Conservation (phyloP, 441 rosid genomes). For the Adansonia madagascariensis region DNA sequence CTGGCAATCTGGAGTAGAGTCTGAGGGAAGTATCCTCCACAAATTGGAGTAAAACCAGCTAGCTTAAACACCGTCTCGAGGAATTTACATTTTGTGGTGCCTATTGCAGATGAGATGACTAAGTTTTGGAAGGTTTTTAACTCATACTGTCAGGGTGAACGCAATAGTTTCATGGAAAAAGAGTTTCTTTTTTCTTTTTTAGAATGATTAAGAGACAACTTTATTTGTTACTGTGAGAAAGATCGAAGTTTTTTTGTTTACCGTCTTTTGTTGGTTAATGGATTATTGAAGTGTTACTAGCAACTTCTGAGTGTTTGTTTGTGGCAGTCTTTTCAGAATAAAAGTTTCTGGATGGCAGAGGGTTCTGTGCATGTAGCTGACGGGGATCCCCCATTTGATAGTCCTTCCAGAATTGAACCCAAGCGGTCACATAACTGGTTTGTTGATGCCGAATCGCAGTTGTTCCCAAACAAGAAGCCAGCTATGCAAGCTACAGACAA, state of each 20-base stretch:
- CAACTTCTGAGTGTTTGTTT: slow-evolving; percentile 25
- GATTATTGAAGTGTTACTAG: not conserved
- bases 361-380: slow-evolving; percentile 46
- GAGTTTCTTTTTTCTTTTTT: not conserved
- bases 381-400: slow-evolving; percentile 50
- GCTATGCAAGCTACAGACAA: slow-evolving; percentile 48
- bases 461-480: slow-evolving; percentile 64
- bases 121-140: not conserved
- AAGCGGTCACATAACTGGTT: slow-evolving; percentile 73
- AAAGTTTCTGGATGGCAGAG: slow-evolving; percentile 61
- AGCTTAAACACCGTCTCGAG: too few species aligned
- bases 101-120: not conserved
- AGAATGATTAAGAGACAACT: not conserved
- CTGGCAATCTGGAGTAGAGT: too few species aligned
- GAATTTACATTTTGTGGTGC: too few species aligned
- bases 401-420: slow-evolving; percentile 46
- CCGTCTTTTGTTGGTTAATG: slow-evolving; percentile 8
- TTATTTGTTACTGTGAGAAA: not conserved
- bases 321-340: slow-evolving; percentile 56
- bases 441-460: slow-evolving; percentile 51
- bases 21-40: too few species aligned
- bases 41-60: not conserved
- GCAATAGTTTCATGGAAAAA: not conserved
- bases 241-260: not conserved
- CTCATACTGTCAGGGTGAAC: not conserved